Conservation (phyloP, 2,329 filamentous ascomycete genomes). For the Chaetomiaceae sp. region DNA sequence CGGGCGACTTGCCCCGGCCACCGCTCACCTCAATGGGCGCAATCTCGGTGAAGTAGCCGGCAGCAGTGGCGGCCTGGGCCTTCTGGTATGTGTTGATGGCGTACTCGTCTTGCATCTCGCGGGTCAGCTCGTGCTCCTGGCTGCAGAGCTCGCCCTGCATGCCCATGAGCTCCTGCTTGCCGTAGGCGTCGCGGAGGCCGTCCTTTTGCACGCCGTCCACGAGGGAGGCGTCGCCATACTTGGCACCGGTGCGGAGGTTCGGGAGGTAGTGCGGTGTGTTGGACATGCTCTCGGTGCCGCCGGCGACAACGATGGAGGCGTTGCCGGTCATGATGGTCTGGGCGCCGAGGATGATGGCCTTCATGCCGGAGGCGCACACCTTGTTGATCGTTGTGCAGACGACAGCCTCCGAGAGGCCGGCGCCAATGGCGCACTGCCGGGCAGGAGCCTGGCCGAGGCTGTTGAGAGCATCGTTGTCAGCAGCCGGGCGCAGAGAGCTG, state of each 20-base stretch:
- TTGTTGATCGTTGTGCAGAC: constrained; percentile 96
- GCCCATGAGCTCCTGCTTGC: constrained; percentile 94
- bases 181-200: constrained; percentile 86
- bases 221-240: constrained; percentile 86
- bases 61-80: constrained; percentile 77
- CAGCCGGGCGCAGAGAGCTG: no score
- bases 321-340: constrained; percentile 98
- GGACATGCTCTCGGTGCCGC: constrained; percentile 97
- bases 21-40: constrained; percentile 81
- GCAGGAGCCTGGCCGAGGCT: constrained; percentile 95
- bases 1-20: constrained; percentile 80
- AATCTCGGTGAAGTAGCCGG: constrained; percentile 83
- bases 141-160: constrained; percentile 89
- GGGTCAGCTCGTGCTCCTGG: constrained; percentile 69
- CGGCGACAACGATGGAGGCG: constrained; percentile 86
- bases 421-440: constrained; percentile 84
- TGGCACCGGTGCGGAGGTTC: constrained; percentile 76
- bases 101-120: constrained; percentile 89
- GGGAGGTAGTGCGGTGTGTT: constrained; percentile 95
- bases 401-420: constrained; percentile 72
- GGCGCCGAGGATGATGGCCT: constrained; percentile 88
- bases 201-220: constrained; percentile 92
- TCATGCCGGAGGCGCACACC: constrained; percentile 92
- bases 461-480: constrained; percentile 18
- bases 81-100: constrained; percentile 93